Percentiles rank a stretch among this genome's conserved stretches.
phyloP scores from a whole-genome alignment of 2,329 filamentous ascomycete species.

The Trichocomaceae sp. region DNA sequence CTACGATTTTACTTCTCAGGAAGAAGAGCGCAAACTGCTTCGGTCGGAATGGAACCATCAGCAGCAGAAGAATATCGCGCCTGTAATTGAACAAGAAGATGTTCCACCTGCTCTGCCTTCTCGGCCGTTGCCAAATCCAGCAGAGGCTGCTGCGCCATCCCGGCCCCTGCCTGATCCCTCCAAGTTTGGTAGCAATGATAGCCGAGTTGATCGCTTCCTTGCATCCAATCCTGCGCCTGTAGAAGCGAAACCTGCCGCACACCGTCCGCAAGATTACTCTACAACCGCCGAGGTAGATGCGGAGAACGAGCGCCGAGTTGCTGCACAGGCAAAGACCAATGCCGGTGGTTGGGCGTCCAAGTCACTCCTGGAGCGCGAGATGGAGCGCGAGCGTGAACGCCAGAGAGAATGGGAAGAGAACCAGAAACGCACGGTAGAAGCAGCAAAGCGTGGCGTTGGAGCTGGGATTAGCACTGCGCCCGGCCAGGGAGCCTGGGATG shows the following conservation, averaged over 20 bases:
- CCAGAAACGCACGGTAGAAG: slow-evolving; percentile 47
- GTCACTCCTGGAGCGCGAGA: slow-evolving; percentile 58
- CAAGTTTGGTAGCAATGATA: slow-evolving; percentile 27
- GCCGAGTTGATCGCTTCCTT: slow-evolving; percentile 52
- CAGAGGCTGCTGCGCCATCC: slow-evolving; percentile 12
- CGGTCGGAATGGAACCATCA: slow-evolving; percentile 49
- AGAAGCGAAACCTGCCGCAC: slow-evolving; percentile 32
- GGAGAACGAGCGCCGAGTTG: slow-evolving; percentile 50
- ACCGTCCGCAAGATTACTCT: slow-evolving; percentile 41
- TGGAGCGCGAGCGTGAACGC: slow-evolving; percentile 59
- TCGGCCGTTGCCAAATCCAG: slow-evolving; percentile 20
- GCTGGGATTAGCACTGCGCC: slow-evolving; percentile 44
- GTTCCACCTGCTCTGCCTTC: slow-evolving; percentile 22
- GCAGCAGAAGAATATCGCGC: slow-evolving; percentile 25
- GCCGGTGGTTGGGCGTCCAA: slow-evolving; percentile 57
- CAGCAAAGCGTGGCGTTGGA: slow-evolving; percentile 34
- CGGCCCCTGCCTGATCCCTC: slow-evolving; percentile 45
- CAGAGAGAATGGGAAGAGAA: slow-evolving; percentile 60
- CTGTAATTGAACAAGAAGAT: slow-evolving; percentile 12
- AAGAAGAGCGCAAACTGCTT: slow-evolving; percentile 55
- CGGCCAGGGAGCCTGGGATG: slow-evolving; percentile 50
- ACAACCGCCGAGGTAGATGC: slow-evolving; percentile 51
- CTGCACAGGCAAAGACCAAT: slow-evolving; percentile 52
- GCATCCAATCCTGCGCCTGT: slow-evolving; percentile 48
- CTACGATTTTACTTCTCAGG: slow-evolving; percentile 52